A percentile compares a stretch with the other conserved stretches of the same genome.
phyloP scores from a whole-genome alignment of 148 eudicot species.

The Dysphania ambrosioides region DNA sequence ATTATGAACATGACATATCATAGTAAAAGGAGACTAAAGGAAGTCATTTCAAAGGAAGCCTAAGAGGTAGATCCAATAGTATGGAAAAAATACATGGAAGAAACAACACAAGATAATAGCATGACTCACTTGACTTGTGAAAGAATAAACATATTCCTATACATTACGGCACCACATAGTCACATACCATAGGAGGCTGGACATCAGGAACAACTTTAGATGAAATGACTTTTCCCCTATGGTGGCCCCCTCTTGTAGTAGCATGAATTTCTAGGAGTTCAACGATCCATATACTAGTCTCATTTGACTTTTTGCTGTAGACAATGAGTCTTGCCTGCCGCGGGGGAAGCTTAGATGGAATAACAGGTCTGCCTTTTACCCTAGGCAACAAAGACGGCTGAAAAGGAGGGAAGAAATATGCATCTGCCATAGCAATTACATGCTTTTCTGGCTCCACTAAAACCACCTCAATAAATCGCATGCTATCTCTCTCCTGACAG shows the following conservation, averaged over 20 bases:
- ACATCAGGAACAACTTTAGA: slow-evolving; percentile 64
- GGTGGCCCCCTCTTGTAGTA: slow-evolving; percentile 79
- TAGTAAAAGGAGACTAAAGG: not conserved
- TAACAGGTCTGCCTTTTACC: slow-evolving; percentile 57
- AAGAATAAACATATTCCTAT: not conserved
- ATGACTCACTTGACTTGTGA: not conserved
- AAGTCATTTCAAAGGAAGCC: no score
- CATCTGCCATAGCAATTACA: slow-evolving; percentile 86
- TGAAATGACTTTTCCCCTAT: slow-evolving; percentile 79
- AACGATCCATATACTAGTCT: slow-evolving; percentile 77
- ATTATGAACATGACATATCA: not conserved
- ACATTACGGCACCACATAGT: slow-evolving; percentile 21
- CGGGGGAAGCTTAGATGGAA: slow-evolving; percentile 80
- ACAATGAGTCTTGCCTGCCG: slow-evolving; percentile 70
- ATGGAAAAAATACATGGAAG: not conserved
- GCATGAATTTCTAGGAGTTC: slow-evolving; percentile 80
- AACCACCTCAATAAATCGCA: slow-evolving; percentile 84
- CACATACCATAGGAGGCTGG: slow-evolving; percentile 84
- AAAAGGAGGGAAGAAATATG: slow-evolving; percentile 84
- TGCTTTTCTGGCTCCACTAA: slow-evolving; percentile 68
- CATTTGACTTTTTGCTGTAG: slow-evolving; percentile 68
- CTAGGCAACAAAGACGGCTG: slow-evolving; percentile 71
- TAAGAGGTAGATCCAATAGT: no score
- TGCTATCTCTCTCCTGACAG: slow-evolving; percentile 65
- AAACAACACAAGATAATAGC: not conserved